Evolutionary conservation across 495 filamentous ascomycete species (phyloP), one percentile per base, ranked within the genome.

Genomic region (Schizothecium vesticola): DNA sequence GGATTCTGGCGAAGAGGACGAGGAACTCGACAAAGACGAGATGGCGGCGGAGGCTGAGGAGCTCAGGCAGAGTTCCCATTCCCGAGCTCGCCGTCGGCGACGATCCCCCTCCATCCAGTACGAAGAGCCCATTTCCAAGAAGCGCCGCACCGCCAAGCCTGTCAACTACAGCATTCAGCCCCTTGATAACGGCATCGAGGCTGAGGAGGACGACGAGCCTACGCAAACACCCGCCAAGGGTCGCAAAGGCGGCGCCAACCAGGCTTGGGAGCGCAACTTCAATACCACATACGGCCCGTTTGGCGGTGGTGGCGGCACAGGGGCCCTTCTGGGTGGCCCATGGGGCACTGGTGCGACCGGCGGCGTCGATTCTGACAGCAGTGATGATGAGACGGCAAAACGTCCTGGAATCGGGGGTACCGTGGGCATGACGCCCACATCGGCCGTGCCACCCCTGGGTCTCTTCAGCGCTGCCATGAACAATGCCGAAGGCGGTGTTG

Each of bases 221-320:
- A 80, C 84, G 25, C 84, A 87, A 3, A 92, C 91, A 12, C 92
- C 91, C 25, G 90, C 89, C 25, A 89, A 89, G 67, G 84, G 85
- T 70, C 86, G 85, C 56, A 87, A 86, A 56, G 80, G 77, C 59
- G 80, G 73, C 61, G 84, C 83, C 43, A 82, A 74, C 55, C 80
- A 82, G 31, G 75, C 76, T 51, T 94, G 85, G 88, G 88, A 92
- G 65, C 89, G 91, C 68, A 89, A 83, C 67, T 83, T 97, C 11
- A 94, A 94, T 73, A 90, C 91, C 23, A 96, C 92, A 3, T 89
- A 86, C 75, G 95, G 96, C 12, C 94, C 96, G 0, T 97, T 99
- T 79, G 95, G 95, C 70, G 95, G 95, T 60, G 86, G 87, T 28
- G 88, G 87, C 61, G 90, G 91, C 10, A 82, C 86, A 59, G 81